Evolutionary conservation across 2,329 filamentous ascomycete species (phyloP).

Genomic region (Fusarium xylarioides): DNA sequence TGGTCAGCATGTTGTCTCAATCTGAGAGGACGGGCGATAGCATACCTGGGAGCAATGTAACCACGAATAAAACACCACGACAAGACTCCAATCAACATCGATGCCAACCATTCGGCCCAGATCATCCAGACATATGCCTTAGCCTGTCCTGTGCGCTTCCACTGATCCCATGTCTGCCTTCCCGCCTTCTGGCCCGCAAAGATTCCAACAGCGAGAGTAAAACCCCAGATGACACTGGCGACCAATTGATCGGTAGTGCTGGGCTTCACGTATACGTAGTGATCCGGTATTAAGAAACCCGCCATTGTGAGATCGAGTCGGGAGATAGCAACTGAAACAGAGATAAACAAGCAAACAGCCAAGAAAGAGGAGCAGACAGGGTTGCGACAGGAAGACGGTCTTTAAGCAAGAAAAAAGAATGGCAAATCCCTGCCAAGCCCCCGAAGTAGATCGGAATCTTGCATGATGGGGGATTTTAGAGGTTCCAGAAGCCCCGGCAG

Average conservation of each 20-base stretch:
- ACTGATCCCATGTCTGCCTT: conserved; percentile 34
- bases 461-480: background rate
- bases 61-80: conserved; percentile 34
- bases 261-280: conserved; percentile 20
- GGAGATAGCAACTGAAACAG: background rate
- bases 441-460: background rate
- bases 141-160: conserved; percentile 19
- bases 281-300: conserved; percentile 30
- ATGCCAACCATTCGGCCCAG: conserved; percentile 36
- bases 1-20: background rate
- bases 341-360: background rate
- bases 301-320: background rate
- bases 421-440: background rate
- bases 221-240: conserved; percentile 41
- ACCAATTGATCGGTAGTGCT: conserved; percentile 28
- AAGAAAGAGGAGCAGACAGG: background rate
- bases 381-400: background rate
- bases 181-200: conserved; percentile 31
- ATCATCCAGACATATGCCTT: conserved; percentile 34
- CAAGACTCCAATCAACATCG: conserved; percentile 32
- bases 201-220: conserved; percentile 33
- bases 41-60: conserved; percentile 29
- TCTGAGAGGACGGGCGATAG: background rate
- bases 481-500: background rate
- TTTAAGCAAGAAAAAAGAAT: background rate